These are phyloP conservation scores for Yamadazyma blattariae DNA, from an alignment of 1,139 yeast genomes.

Conservation along the genomic window DNA sequence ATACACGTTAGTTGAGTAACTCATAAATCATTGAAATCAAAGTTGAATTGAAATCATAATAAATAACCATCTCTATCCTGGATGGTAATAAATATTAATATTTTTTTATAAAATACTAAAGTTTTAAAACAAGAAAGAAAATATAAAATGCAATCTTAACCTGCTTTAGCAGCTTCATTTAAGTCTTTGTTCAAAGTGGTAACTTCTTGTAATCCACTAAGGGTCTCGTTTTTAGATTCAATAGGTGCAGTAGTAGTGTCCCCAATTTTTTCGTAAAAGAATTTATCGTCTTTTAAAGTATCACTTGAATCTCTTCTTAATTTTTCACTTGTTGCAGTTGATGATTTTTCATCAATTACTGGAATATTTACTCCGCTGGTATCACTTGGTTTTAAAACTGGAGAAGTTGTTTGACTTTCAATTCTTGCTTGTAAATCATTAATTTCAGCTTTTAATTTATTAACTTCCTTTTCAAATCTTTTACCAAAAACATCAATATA, in stretches of 20 bases:
- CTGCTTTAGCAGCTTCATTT: too few species aligned
- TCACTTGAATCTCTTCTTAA: neutral
- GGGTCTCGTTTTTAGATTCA: too few species aligned
- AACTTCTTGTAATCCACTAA: too few species aligned
- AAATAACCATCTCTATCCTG: neutral
- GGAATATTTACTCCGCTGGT: neutral
- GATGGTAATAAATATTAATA: too few species aligned
- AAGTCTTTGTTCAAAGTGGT: too few species aligned
- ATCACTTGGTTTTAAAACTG: constrained; percentile 15
- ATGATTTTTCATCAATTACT: neutral
- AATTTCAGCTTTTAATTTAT: constrained; percentile 66
- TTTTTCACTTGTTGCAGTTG: too few species aligned
- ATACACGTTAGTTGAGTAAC: constrained; percentile 4
- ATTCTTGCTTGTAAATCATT: constrained; percentile 52
- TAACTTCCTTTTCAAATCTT: constrained; percentile 79
- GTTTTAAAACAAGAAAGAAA: too few species aligned
- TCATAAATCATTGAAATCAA: constrained; percentile 3
- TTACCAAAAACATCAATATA: constrained; percentile 90
- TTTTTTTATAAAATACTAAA: too few species aligned
- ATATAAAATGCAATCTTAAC: too few species aligned
- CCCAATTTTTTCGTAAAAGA: too few species aligned
- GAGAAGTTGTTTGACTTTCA: constrained; percentile 36
- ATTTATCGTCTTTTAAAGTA: neutral
- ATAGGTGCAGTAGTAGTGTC: too few species aligned
- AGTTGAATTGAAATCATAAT: constrained; percentile 2